Evolutionary conservation across 106 monocot genomes (phyloP).

Genomic region (Dendrobium catenatum): DNA sequence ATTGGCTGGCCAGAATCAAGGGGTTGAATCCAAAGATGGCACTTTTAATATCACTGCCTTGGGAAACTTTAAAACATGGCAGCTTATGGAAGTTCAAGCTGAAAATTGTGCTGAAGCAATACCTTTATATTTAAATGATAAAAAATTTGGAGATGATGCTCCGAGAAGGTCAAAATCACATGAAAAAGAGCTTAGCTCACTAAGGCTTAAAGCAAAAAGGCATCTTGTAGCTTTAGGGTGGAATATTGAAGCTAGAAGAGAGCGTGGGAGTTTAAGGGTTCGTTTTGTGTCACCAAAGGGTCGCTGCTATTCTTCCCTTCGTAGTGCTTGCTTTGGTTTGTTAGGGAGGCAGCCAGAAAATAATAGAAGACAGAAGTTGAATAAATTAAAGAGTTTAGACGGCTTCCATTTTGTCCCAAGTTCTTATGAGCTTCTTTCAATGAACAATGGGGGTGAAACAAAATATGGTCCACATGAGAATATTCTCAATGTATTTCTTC

Average conservation of each 20-base stretch:
- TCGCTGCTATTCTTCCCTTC: conserved; percentile 23
- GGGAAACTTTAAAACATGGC: conserved; percentile 16
- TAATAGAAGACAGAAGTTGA: not conserved
- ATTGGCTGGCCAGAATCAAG: not conserved
- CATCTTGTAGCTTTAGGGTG: conserved; percentile 54
- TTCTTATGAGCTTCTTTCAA: conserved; percentile 4
- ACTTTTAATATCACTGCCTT: not conserved
- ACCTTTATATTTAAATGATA: conserved; percentile 12
- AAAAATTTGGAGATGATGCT: not conserved
- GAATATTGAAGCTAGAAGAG: conserved; percentile 21
- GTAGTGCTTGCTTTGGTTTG: conserved; percentile 14
- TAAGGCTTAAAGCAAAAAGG: conserved; percentile 19
- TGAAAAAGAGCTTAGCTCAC: not conserved
- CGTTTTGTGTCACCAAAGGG: conserved; percentile 30
- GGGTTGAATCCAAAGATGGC: not conserved
- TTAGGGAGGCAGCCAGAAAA: conserved; percentile 1
- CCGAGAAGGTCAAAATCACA: not conserved
- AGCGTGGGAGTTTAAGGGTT: conserved; percentile 1
- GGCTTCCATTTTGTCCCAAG: conserved; percentile 1
- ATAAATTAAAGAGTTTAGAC: not conserved
- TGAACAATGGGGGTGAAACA: not conserved
- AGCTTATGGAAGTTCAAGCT: conserved; percentile 24
- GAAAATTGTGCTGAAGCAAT: conserved; percentile 37
- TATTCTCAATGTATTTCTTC: not conserved
- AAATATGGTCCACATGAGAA: not conserved